Percentiles rank a stretch among this genome's conserved stretches.
These are phyloP conservation scores for Pestalotiopsis sp. DNA, from an alignment of 2,329 filamentous ascomycete species.

Conservation along the genomic window DNA sequence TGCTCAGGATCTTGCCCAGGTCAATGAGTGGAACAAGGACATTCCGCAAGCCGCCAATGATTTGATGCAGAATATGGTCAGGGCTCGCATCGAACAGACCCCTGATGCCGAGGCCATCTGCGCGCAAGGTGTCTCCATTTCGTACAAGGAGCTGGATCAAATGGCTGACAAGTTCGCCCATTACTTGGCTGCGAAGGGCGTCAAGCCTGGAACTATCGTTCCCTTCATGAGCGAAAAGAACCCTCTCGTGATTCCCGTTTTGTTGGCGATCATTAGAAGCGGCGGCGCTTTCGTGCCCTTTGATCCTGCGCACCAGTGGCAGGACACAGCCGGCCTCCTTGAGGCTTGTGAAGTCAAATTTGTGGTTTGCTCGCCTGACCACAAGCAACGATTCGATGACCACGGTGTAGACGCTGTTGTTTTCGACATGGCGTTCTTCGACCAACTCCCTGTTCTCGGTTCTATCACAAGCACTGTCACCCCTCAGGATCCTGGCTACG, in stretches of 20 bases:
- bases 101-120: constrained; percentile 11
- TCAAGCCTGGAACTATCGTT: constrained; percentile 2
- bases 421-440: constrained; percentile 11
- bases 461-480: not conserved
- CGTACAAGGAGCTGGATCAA: constrained; percentile 2
- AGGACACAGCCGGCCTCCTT: constrained; percentile 4
- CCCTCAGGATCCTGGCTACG: constrained; percentile 11
- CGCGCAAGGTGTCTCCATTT: constrained; percentile 6
- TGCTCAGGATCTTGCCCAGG: constrained; percentile 4
- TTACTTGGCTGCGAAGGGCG: constrained; percentile 4
- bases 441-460: not conserved
- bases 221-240: constrained; percentile 9
- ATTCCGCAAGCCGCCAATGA: constrained; percentile 6
- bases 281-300: constrained; percentile 13
- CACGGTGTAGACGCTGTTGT: constrained; percentile 4
- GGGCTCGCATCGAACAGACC: not conserved
- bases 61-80: constrained; percentile 2
- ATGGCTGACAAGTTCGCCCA: constrained; percentile 11
- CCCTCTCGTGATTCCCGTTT: constrained; percentile 2
- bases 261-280: constrained; percentile 11
- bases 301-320: constrained; percentile 12
- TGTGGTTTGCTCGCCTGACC: constrained; percentile 15
- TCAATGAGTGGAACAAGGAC: constrained; percentile 10
- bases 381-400: constrained; percentile 8
- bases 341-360: constrained; percentile 10